phyloP scores from a whole-genome alignment of 805 yeast species.

The Wickerhamiella vanderwaltii region DNA sequence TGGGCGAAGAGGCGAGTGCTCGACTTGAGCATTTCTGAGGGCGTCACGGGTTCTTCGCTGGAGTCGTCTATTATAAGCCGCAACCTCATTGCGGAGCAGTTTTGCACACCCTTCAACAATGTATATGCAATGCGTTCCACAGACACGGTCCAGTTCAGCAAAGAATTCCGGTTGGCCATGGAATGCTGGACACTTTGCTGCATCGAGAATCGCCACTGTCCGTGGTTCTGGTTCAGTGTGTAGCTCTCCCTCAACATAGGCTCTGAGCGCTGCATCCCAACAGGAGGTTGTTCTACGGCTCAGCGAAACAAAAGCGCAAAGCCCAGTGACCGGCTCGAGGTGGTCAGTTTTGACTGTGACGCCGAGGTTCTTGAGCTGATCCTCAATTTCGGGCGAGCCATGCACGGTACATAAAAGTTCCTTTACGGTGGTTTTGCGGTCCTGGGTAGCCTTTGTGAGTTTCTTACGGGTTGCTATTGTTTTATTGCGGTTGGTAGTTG shows the following conservation, averaged over 20 bases:
- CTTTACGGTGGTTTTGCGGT: constrained; percentile 3
- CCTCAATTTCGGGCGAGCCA: not conserved
- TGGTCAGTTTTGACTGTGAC: not conserved
- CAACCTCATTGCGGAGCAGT: not conserved
- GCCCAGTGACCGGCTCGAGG: not conserved
- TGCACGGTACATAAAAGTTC: not conserved
- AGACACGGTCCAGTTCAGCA: not conserved
- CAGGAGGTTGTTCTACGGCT: not conserved
- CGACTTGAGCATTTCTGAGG: not conserved
- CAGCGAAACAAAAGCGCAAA: not conserved
- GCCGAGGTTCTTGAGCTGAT: not conserved
- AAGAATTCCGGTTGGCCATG: not conserved
- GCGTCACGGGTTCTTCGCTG: constrained; percentile 3
- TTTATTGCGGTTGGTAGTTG: too few relatives aligned
- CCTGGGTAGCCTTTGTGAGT: constrained; percentile 1
- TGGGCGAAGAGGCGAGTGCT: not conserved
- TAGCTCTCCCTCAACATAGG: constrained; percentile 6
- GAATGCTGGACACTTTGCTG: not conserved
- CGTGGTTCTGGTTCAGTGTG: constrained; percentile 3
- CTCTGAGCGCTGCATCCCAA: constrained; percentile 1
- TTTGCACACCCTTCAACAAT: constrained; percentile 6
- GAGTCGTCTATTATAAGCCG: constrained; percentile 2
- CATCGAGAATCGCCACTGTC: not conserved
- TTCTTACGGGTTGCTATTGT: too few relatives aligned
- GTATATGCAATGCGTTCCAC: constrained; percentile 1